phyloP scores from a whole-genome alignment of 805 yeast genomes.

The Hanseniaspora clermontiae region DNA sequence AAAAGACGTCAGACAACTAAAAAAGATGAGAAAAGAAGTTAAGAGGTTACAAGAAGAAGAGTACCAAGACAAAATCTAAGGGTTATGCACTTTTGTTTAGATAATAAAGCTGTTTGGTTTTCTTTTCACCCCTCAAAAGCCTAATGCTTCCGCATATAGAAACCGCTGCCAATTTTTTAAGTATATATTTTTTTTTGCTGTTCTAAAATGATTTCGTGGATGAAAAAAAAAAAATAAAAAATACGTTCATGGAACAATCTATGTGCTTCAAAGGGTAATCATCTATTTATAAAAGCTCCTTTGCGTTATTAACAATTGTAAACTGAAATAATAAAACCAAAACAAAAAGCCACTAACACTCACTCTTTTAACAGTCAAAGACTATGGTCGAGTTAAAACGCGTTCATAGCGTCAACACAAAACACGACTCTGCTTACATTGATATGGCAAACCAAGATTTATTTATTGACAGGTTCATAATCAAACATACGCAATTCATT shows the following conservation, averaged over 20 bases:
- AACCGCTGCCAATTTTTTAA: neutral
- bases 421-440: neutral
- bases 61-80: neutral
- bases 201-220: neutral
- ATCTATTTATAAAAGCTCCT: neutral
- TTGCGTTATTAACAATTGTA: too few species aligned
- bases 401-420: neutral
- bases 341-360: neutral
- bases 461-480: neutral
- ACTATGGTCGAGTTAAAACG: neutral
- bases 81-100: neutral
- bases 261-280: neutral
- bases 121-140: too few species aligned
- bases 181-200: neutral
- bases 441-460: neutral
- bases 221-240: too few species aligned
- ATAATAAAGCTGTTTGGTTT: too few species aligned
- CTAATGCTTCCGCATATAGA: neutral
- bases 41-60: neutral
- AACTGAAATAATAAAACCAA: neutral
- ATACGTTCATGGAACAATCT: neutral
- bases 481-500: neutral
- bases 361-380: neutral
- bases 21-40: constrained; percentile 28
- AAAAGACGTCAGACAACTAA: constrained; percentile 54